Evolutionary conservation across 31 red algal genomes (phyloP), one percentile per base, ranked within the genome.

Genomic region (Odonthalia washingtoniensis): DNA sequence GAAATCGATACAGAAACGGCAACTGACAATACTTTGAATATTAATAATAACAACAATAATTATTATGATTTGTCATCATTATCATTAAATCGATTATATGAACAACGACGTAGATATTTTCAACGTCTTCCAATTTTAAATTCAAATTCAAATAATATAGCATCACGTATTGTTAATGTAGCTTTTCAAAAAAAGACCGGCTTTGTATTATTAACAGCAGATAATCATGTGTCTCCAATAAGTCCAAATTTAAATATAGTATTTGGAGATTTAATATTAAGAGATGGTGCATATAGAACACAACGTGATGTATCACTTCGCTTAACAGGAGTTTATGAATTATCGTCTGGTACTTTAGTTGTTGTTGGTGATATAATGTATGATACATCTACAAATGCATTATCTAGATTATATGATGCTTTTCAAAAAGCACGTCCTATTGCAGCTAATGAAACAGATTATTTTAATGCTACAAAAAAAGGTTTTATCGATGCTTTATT

Each of bases 251-350:
- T 91, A 26, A 83, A 96, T 77, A 83, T 96, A 64, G 83, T 96
- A 14, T 83, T 83, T 40, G 95, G 91, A 1, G 95, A 97, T 9
- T 49, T 97, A 26, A 30, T 93, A 5, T 18, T 97, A 0, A 46
- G 95, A 32, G 95, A 97, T 67, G 95, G 95, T 69, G 62, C 68
- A 26, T 97, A 97, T 37, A 86, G 95, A 57, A 90, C 85, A 66
- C 41, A 32, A 42, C 75, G 86, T 17, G 95, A 97, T 69, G 49
- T 85, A 43, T 72, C 82, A n/a, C 41, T 93, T 12, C 72, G 67
- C 26, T 60, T 97, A 31, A 28, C 90, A 12, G 95, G 95, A 64
- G 28, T 97, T 45, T 97, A 97, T 41, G 83, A 88, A 2, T 84
- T 75, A 46, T 27, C 1, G 0, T 85, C 84, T 21, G 95, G 90